Percentiles rank a stretch among this genome's conserved stretches.
These are phyloP conservation scores for Nannochloropsis salina DNA, from an alignment of 108 stramenopile species.

Conservation along the genomic window DNA sequence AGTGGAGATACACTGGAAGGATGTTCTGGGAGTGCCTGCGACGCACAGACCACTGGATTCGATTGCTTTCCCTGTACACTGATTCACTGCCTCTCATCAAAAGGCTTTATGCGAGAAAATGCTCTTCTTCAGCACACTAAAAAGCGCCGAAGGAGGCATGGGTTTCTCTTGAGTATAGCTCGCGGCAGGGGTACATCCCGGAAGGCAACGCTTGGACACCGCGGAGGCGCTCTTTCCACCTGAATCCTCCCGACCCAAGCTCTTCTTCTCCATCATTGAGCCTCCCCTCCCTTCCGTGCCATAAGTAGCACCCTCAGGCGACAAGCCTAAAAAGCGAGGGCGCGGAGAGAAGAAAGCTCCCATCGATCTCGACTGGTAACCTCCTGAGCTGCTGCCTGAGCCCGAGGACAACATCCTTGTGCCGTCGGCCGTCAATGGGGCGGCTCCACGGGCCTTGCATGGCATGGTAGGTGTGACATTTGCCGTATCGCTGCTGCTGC, in stretches of 20 bases:
- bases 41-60: no score
- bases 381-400: background rate
- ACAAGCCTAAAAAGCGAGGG: background rate
- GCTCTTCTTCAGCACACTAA: background rate
- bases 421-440: background rate
- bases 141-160: background rate
- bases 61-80: no score
- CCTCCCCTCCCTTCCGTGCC: background rate
- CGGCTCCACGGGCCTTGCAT: background rate
- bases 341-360: background rate
- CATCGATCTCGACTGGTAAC: background rate
- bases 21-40: no score
- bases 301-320: background rate
- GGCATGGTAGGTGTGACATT: background rate
- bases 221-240: no score
- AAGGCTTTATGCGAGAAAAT: background rate
- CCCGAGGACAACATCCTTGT: background rate
- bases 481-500: background rate
- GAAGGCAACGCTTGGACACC: no score
- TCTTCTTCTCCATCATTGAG: background rate
- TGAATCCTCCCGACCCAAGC: background rate
- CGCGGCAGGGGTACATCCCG: no score
- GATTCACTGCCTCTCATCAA: background rate
- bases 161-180: no score
- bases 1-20: no score